Evolutionary conservation across 306 rosid species (phyloP), one percentile per base, ranked within the genome.

Genomic region (Prunus armeniaca): DNA sequence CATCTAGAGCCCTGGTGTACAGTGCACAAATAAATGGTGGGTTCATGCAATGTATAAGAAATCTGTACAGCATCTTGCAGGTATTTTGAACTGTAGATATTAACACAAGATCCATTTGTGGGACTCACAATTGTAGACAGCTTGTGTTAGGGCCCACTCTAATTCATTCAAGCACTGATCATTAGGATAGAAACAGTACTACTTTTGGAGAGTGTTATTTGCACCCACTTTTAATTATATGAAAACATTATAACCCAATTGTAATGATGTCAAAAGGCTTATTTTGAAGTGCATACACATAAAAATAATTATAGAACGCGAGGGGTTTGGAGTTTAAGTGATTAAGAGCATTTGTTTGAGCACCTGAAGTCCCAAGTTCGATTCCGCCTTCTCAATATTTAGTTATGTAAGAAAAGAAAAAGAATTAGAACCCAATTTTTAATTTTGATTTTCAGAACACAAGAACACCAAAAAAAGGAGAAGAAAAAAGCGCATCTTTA

Each of bases 301-400:
- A 32, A 34, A 34, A 34, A 34, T 2, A 34, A 34, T 6, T 34
- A 5, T 6, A 6, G 0, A 34, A 6, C 0, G 9, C 9, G 1
- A 38, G 1, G 9, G 0, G 2, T 6, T 34, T 34, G 2, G 8
- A 34, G 15, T 47, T 46, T 2, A 46, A 46, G 51, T 0, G 0
- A 9, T 12, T 47, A 47, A 11, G 2, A 47, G 1, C 0, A 47
- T 47, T 47, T 47, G 1, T 47, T 9, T 0, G 12, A 12, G 17
- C 1, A 47, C 2, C 1, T 13, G 4, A 3, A 10, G 3, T 10
- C 2, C 17, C 0, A 0, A 11, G 0, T 10, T 12, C 2, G n/a
- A 19, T 56, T 19, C 28, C 7, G 4, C 0, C 7, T 18, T 18
- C 57, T 34, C 38, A 7, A 7, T 47, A 13, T 11, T 11, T 47